These are phyloP conservation scores for Pleurotus citrinopileatus DNA, from an alignment of 768 basidiomycete species.

Conservation along the genomic window DNA sequence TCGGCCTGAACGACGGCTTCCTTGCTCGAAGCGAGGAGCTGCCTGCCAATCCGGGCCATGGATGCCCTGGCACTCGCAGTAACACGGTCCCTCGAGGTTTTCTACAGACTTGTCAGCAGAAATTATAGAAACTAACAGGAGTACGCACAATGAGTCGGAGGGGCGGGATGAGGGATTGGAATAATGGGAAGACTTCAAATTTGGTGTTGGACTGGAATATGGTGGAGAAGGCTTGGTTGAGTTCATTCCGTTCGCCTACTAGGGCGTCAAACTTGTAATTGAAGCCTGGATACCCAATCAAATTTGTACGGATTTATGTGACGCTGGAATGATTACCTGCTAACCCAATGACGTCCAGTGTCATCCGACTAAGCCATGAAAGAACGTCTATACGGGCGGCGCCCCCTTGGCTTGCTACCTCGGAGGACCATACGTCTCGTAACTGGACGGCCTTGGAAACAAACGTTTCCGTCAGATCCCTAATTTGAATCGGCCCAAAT, in stretches of 20 bases:
- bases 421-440: constrained; percentile 28
- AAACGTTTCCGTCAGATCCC: constrained; percentile 39
- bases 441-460: constrained; percentile 35
- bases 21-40: constrained; percentile 52
- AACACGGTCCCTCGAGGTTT: constrained; percentile 25
- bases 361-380: constrained; percentile 48
- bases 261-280: constrained; percentile 18
- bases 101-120: constrained; percentile 19
- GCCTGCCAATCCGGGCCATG: constrained; percentile 47
- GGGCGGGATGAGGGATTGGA: constrained; percentile 27
- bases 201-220: constrained; percentile 37
- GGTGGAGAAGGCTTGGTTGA: constrained; percentile 40
- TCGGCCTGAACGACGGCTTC: constrained; percentile 22
- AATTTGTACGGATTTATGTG: constrained; percentile 27
- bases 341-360: constrained; percentile 59
- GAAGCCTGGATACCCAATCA: constrained; percentile 12
- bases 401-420: constrained; percentile 18
- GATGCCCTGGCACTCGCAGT: constrained; percentile 30
- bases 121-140: neutral
- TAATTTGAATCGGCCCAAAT: constrained; percentile 43
- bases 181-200: constrained; percentile 23
- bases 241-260: constrained; percentile 31
- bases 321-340: constrained; percentile 47
- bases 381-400: constrained; percentile 39
- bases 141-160: constrained; percentile 28